Evolutionary conservation across 2,329 filamentous ascomycete genomes (phyloP), one percentile per base, ranked within the genome.

Genomic region (Beauveria pseudobassiana): DNA sequence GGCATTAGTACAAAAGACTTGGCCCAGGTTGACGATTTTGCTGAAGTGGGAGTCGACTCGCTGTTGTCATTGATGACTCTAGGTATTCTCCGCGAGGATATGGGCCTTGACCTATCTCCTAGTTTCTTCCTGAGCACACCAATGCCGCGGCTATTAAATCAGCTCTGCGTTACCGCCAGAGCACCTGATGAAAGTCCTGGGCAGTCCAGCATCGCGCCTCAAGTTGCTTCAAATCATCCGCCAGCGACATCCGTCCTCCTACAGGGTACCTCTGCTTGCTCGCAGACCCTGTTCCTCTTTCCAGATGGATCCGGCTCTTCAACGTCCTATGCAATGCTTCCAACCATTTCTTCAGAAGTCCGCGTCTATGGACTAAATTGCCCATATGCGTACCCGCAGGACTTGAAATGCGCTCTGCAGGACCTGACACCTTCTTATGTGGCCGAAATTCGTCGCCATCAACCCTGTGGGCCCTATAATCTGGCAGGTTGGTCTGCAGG

Each of bases 31-130:
- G 80, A 82, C 38, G 77, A 76, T 54, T 84, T 86, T 67, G 71
- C 75, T 10, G 82, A 86, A 65, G 73, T 85, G 6, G 83, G 83
- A 38, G 79, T 85, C 16, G 83, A 87, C 68, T 86, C 83, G 2
- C 74, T 87, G 34, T 83, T 86, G 80, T 78, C 81, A 5, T 71
- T 87, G 40, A 82, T 80, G 16, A 80, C 85, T 45, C 5, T 56
- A 1, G 34, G n/a, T 7, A 14, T 2, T 9, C 14, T n/a, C n/a
- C 16, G 45, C 16, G 14, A 48, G n/a, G 45, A 48, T 18, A 9
- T 22, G 16, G 45, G 45, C n/a, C 16, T 48, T 22, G 45, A 48
- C 3, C 9, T 48, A 9, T 22, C 45, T 18, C 16, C 16, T n/a
- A n/a, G 20, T n/a, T 18, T 48, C 9, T 22, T 48, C n/a, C 45